phyloP scores from a whole-genome alignment of 2,329 filamentous ascomycete species.

The Cytospora piceicola region DNA sequence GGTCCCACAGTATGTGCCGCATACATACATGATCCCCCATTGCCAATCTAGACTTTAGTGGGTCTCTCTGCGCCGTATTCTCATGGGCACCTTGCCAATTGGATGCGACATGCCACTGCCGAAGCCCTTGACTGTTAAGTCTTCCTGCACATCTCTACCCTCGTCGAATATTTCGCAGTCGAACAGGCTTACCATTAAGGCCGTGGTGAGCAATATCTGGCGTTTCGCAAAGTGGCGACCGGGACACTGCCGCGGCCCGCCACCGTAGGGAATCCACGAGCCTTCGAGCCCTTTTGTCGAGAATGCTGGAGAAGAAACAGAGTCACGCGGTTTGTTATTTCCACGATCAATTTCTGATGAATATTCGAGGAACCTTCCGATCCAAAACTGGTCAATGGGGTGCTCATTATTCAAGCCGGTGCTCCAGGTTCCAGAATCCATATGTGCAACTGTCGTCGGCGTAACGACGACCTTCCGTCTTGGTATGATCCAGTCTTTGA shows the following conservation, averaged over 20 bases:
- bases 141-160: constrained; percentile 32
- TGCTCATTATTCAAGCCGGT: constrained; percentile 32
- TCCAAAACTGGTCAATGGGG: constrained; percentile 36
- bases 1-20: too few relatives aligned
- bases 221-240: constrained; percentile 40
- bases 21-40: too few relatives aligned
- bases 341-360: not conserved
- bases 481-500: constrained; percentile 33
- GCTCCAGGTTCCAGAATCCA: constrained; percentile 36
- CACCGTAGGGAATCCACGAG: constrained; percentile 39
- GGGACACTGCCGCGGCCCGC: constrained; percentile 37
- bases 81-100: constrained; percentile 16
- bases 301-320: constrained; percentile 26
- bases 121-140: constrained; percentile 37
- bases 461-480: constrained; percentile 34
- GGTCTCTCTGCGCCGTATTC: constrained; percentile 8
- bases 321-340: not conserved
- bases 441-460: constrained; percentile 38
- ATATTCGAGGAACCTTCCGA: constrained; percentile 35
- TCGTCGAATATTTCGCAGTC: constrained; percentile 34
- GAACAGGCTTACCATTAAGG: constrained; percentile 29
- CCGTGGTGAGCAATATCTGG: constrained; percentile 36
- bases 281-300: constrained; percentile 37
- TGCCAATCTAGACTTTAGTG: too few relatives aligned
- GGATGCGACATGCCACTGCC: constrained; percentile 35